Base-by-base conservation (phyloP, 2,329 filamentous ascomycete species). In the Exserohilum rostratum region DNA sequence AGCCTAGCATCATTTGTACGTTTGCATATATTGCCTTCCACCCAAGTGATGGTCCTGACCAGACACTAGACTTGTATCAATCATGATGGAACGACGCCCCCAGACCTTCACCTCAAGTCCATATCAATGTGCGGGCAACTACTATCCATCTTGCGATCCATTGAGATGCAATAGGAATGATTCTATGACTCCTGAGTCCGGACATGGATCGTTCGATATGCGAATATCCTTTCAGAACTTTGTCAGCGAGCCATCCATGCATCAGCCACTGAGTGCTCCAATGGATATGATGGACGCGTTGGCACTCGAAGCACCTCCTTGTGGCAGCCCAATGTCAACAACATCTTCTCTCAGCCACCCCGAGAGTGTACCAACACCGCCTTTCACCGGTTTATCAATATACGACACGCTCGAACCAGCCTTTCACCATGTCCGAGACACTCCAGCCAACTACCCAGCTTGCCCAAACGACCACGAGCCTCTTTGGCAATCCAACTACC, bases 291-390 rank as follows among this genome's bases (percentile, higher is more conserved):
- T 62, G 5, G 53, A 57, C 34, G 46, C 56, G n/a, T 64, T 62
- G 64, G 18, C 65, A 9, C 38, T 65, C 13, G 50, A 57, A 1
- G 34, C 35, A 17, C 46, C 51, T 18, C 29, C 40, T 15, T 54
- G 44, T 22, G 50, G 45, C 6, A 65, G 58, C 20, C 56, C 64
- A 3, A 15, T 58, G 1, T 64, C 64, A 3, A 62, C 57, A 25
- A 51, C 35, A 11, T 46, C 60, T 5, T 61, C 64, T 0, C 49
- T 54, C 17, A 57, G 54, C 11, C 48, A 57, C 3, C 58, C 59
- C 12, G 61, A 62, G 22, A 43, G 40, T 17, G 31, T 55, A 13
- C 50, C 55, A n/a, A 64, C 60, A 9, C 62, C 57, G 46, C 50
- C 52, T 17, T 51, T 46, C 37, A 35, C 35, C 3, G 42, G 35